Conservation (phyloP, 129 eudicot genomes). For the Flaveria sonorensis region DNA sequence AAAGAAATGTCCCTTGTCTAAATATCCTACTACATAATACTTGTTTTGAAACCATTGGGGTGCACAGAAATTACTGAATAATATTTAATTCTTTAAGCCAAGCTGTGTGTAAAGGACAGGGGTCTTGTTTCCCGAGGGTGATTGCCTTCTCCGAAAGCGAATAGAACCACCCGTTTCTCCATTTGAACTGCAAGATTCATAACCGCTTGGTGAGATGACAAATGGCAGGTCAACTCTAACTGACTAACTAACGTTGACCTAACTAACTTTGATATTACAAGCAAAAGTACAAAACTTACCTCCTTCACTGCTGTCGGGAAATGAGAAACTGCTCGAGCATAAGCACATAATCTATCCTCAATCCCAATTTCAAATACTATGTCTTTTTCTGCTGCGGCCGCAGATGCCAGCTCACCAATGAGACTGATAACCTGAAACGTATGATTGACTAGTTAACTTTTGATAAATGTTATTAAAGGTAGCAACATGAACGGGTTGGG, state of each 20-base stretch:
- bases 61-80: constrained; percentile 34
- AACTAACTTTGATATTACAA: neutral
- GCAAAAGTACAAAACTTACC: constrained; percentile 47
- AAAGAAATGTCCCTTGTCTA: neutral
- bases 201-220: neutral
- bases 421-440: constrained; percentile 68
- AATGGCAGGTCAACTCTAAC: neutral
- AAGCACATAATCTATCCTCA: constrained; percentile 82
- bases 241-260: neutral
- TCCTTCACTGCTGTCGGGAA: constrained; percentile 99
- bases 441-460: neutral
- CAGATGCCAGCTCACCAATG: constrained; percentile 78
- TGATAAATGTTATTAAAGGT: neutral
- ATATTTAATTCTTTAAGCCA: constrained; percentile 89
- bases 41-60: neutral
- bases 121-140: constrained; percentile 82
- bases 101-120: constrained; percentile 87
- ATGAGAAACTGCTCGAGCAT: constrained; percentile 93
- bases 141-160: constrained; percentile 85
- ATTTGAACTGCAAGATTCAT: constrained; percentile 70
- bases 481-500: neutral
- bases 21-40: constrained; percentile 22
- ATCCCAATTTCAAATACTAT: constrained; percentile 72
- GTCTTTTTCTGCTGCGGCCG: constrained; percentile 84
- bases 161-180: constrained; percentile 99